These are phyloP conservation scores for Colletotrichum caudatum DNA, from an alignment of 2,329 filamentous ascomycete species.

Conservation along the genomic window DNA sequence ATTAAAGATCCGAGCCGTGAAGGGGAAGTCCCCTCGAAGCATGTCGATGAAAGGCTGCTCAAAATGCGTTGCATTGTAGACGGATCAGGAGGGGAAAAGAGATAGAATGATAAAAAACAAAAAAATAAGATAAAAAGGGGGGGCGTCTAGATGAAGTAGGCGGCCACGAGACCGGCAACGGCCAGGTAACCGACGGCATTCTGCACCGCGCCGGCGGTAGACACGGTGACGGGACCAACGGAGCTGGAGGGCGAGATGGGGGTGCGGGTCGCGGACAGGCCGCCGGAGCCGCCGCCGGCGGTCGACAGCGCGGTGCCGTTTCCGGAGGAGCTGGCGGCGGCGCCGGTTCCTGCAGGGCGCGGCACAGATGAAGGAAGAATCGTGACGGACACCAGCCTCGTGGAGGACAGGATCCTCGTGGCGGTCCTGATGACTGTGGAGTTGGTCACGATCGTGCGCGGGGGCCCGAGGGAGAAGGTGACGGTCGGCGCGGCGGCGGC, in stretches of 20 bases:
- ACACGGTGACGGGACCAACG: slow-evolving; percentile 39
- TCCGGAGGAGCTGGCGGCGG: neutral
- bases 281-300: neutral
- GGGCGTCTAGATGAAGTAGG: slow-evolving; percentile 55
- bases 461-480: slow-evolving; percentile 15
- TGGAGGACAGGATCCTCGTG: neutral
- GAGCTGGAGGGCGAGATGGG: slow-evolving; percentile 34
- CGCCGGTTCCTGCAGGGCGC: slow-evolving; percentile 8
- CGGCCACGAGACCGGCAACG: slow-evolving; percentile 54
- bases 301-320: slow-evolving; percentile 6
- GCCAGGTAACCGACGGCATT: slow-evolving; percentile 53
- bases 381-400: neutral
- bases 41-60: neutral
- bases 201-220: slow-evolving; percentile 47
- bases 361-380: slow-evolving; percentile 5
- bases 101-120: neutral
- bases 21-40: no score
- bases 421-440: neutral
- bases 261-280: slow-evolving; percentile 31
- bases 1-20: neutral
- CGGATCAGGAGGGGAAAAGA: neutral
- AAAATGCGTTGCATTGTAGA: neutral
- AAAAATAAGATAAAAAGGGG: no score
- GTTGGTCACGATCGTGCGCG: neutral
- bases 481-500: slow-evolving; percentile 39